Percentiles rank a stretch among this genome's conserved stretches.
Conservation (phyloP, 192 early-diverging fungal species). For the Coemansia sp. region DNA sequence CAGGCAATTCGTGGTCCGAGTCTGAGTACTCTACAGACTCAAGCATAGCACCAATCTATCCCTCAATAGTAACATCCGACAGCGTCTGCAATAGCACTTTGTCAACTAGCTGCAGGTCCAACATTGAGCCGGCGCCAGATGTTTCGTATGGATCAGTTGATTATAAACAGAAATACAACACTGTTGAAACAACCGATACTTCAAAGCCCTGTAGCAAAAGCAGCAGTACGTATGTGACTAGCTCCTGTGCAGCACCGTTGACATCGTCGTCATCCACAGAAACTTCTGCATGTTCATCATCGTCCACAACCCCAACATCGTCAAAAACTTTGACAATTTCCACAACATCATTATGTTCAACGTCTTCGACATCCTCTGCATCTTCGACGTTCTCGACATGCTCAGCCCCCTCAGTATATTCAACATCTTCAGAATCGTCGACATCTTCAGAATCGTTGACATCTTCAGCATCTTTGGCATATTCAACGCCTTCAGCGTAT, state of each 20-base stretch:
- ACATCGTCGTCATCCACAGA: not conserved
- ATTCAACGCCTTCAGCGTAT: too few relatives aligned
- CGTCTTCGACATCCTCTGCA: too few relatives aligned
- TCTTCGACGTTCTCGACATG: too few relatives aligned
- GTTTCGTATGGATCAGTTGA: not conserved
- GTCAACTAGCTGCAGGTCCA: not conserved
- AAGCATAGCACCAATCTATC: not conserved
- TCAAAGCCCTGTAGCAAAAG: not conserved
- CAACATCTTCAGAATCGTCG: too few relatives aligned
- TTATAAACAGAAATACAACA: not conserved
- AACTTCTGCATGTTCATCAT: too few relatives aligned
- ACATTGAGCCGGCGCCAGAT: not conserved
- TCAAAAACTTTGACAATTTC: too few relatives aligned
- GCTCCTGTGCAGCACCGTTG: not conserved
- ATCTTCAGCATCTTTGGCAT: too few relatives aligned
- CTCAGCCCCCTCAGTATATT: too few relatives aligned
- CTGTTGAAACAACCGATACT: not conserved
- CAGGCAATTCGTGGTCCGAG: not conserved
- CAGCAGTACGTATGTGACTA: not conserved
- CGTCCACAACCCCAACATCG: too few relatives aligned
- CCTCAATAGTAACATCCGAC: not conserved
- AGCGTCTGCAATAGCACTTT: not conserved
- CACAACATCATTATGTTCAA: too few relatives aligned
- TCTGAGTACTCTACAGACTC: not conserved
- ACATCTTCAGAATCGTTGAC: too few relatives aligned